Conservation (phyloP, 345 rosid genomes). For the Acer campestre region DNA sequence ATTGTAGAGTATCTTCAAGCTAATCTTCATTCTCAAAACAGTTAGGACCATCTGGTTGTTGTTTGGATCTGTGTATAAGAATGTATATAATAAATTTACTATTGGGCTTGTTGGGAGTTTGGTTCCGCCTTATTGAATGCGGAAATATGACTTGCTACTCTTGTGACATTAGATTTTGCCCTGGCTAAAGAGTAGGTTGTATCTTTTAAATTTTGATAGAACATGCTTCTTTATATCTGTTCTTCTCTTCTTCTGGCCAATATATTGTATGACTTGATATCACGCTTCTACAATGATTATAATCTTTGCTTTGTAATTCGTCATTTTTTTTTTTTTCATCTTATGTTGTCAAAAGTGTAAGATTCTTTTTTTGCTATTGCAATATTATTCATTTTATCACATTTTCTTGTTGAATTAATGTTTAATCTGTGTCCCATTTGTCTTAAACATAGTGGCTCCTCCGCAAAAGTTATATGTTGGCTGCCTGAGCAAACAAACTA, state of each 20-base stretch:
- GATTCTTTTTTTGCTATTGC: not conserved
- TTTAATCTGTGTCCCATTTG: slow-evolving; percentile 5
- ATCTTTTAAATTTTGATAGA: not conserved
- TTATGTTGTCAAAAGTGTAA: not conserved
- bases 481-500: slow-evolving; percentile 63
- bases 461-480: slow-evolving; percentile 78
- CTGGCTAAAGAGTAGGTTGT: not conserved
- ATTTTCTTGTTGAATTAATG: slow-evolving; percentile 10
- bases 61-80: not conserved
- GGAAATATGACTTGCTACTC: not conserved
- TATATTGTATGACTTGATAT: slow-evolving; percentile 2
- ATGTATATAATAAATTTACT: too few relatives aligned
- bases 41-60: slow-evolving; percentile 3
- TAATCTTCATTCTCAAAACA: not conserved
- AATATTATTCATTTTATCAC: not conserved
- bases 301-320: slow-evolving; percentile 13
- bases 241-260: not conserved
- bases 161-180: not conserved
- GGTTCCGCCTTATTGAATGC: not conserved
- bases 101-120: slow-evolving; percentile 12
- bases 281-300: not conserved
- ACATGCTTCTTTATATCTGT: not conserved
- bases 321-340: not conserved
- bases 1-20: not conserved
- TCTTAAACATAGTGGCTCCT: slow-evolving; percentile 33